Base-by-base conservation (phyloP, 73 alveolate genomes). In the Chromera velia region DNA sequence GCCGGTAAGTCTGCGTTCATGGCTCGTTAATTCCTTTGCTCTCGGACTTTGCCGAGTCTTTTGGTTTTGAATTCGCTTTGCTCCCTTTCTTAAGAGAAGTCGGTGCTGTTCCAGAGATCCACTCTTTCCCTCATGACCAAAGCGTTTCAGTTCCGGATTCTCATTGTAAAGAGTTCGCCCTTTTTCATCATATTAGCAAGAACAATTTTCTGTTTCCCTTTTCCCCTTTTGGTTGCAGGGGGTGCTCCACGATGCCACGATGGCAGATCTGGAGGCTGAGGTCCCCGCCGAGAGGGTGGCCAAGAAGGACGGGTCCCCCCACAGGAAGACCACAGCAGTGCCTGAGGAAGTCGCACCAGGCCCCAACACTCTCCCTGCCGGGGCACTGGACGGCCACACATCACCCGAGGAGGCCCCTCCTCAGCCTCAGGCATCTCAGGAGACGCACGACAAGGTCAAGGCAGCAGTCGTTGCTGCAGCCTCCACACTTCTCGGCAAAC, bases 201-300 rank as follows among this genome's bases (percentile, higher is more conserved):
- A 19, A 48, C 67, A 0, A 48, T 0, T 0, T 31, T 65, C 34
- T 6, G 24, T 9, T 6, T 28, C 40, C 9, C 31, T 10, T 13
- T 27, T 1, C 10, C 28, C 31, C 28, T 45, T 4, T 62, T 0
- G 17, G 32, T 18, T 48, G 30, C 34, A 76, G 83, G 85, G 67
- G 66, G 69, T 78, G 85, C 69, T 78, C 73, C 79, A 78, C 49
- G 67, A 78, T 73, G 79, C 85, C 64, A 78, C 85, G 1, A 79
- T 78, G 73, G 85, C 85, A 24, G 85, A 80, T 63, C 33, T 80
- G 46, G 55, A 13, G 55, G 55, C 55, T 13, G 55, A 40, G 55
- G 22, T 13, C 55, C 4, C 4, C 22, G 22, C 55, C 13, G 55
- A 4, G 22, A 13, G 22, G 13, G 55, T 4, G 13, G 55, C 55